Evolutionary conservation across 768 basidiomycete genomes (phyloP), one percentile per base, ranked within the genome.

Genomic region (Nevesoporus exiguus): DNA sequence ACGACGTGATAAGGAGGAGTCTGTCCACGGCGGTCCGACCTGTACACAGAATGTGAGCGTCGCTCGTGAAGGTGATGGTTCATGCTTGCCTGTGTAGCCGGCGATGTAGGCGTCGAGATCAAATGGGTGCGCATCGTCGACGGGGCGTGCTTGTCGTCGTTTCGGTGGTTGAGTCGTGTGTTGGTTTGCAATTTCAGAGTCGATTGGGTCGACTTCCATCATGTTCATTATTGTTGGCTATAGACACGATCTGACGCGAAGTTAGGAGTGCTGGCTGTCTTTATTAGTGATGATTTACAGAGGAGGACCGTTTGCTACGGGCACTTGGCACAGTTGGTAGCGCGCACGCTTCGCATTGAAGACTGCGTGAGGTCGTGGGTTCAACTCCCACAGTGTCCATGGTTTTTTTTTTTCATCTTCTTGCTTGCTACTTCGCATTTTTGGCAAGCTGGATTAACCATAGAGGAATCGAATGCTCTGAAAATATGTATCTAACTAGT

Each of bases 91-190:
- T 58, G 84, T 77, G 73, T 94, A 95, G 49, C 82, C 80, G 40
- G 85, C 75, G 54, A 86, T 83, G 68, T 91, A 89, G 39, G 81
- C 70, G 53, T 95, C 93, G 49, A 95, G 80, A 65, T 96, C 93
- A 65, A 93, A 94, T 5, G 93, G 90, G 65, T 93, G 91, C 0
- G 78, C 78, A 40, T 90, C 88, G 68, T 93, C 86, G 14, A 93
- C 79, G 13, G 74, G 72, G 2, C 79, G 79, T 21, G 76, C 59
- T 33, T 52, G 47, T 22, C 67, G 63, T 52, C 61, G 56, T 55
- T 63, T 51, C 5, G 52, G 36, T 9, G 47, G 57, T 24, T 53
- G 57, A 5, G 49, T 45, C 34, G 52, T 29, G 27, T 40, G 53
- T 22, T 59, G 58, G 47, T 51, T 51, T n/a, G 56, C 51, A 47